phyloP scores from a whole-genome alignment of 441 rosid genomes.

The Euphorbia corollata region DNA sequence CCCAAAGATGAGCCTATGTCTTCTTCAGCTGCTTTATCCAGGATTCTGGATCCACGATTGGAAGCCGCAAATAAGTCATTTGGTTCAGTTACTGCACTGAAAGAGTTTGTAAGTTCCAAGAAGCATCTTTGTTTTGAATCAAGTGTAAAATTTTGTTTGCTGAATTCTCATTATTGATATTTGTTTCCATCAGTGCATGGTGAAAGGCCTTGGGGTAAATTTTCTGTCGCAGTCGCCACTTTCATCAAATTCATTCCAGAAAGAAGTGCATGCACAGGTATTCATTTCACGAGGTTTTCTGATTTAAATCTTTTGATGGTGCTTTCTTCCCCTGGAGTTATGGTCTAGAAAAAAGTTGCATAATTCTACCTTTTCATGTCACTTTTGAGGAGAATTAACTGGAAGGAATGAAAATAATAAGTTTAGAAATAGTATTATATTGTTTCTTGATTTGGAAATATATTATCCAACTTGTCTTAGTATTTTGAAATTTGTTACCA shows the following conservation, averaged over 20 bases:
- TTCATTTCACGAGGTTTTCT: constrained; percentile 18
- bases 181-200: constrained; percentile 50
- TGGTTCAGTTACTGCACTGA: constrained; percentile 68
- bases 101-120: constrained; percentile 64
- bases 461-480: neutral
- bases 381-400: neutral
- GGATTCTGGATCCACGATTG: constrained; percentile 58
- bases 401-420: no score
- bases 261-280: constrained; percentile 84
- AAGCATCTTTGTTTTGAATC: constrained; percentile 7
- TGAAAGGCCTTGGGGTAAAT: constrained; percentile 67
- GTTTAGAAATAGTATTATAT: no score
- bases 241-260: constrained; percentile 51
- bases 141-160: constrained; percentile 14
- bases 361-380: no score
- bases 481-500: neutral
- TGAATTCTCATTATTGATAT: constrained; percentile 24
- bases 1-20: constrained; percentile 49
- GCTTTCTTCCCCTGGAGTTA: neutral
- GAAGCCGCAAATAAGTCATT: constrained; percentile 54
- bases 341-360: neutral
- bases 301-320: constrained; percentile 10
- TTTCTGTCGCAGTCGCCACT: constrained; percentile 56
- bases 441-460: no score
- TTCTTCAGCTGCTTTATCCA: constrained; percentile 46